These are phyloP conservation scores for Fusarium sp. DNA, from an alignment of 2,329 filamentous ascomycete species.

Conservation along the genomic window DNA sequence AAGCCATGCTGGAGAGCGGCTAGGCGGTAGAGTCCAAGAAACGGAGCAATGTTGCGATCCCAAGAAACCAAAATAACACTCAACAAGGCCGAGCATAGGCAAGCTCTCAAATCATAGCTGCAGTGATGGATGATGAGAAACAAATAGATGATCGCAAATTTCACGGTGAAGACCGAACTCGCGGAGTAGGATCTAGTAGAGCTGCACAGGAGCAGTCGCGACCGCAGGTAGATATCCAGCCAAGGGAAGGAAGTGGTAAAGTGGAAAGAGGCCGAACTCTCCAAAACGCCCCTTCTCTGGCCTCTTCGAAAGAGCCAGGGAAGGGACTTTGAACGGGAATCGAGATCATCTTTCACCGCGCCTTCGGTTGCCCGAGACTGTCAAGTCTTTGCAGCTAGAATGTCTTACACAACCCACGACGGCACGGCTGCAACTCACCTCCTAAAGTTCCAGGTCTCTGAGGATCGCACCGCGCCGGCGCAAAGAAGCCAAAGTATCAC, in stretches of 20 bases:
- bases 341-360: conserved; percentile 10
- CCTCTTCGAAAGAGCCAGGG: not conserved
- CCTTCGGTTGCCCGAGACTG: not conserved
- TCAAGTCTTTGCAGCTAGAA: conserved; percentile 5
- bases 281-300: conserved; percentile 11
- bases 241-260: conserved; percentile 13
- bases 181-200: not conserved
- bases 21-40: conserved; percentile 48
- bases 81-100: conserved; percentile 40
- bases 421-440: conserved; percentile 6
- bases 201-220: not conserved
- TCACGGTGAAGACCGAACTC: not conserved
- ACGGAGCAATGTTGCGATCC: conserved; percentile 50
- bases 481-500: conserved; percentile 25
- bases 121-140: conserved; percentile 47
- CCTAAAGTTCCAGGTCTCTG: conserved; percentile 1
- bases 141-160: conserved; percentile 31
- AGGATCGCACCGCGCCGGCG: conserved; percentile 17
- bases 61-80: conserved; percentile 59
- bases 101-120: conserved; percentile 54
- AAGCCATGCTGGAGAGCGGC: conserved; percentile 50
- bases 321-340: conserved; percentile 4
- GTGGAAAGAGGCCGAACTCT: not conserved
- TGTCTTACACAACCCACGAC: conserved; percentile 10
- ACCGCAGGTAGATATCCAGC: not conserved